Base-by-base conservation (phyloP, 768 basidiomycete species). In the Harrya chromipes region DNA sequence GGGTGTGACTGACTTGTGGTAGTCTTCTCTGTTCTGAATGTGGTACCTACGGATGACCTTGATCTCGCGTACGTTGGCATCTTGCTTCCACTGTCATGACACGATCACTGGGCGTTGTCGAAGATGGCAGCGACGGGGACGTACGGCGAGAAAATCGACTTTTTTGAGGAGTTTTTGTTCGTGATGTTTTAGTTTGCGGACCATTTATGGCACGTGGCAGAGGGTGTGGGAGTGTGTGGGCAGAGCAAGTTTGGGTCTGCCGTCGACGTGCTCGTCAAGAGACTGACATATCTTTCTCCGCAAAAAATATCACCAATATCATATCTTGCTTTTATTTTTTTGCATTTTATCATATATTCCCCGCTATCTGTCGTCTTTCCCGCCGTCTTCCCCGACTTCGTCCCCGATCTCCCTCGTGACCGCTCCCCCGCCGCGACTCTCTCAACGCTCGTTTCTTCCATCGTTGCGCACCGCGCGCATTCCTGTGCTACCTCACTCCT, bases 31-130 rank as follows among this genome's bases (percentile, higher is more conserved):
- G 70, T 94, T 79, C 63, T 97, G 94, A 54, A 99, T 80, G 70
- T 98, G 97, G 69, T 97, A 99, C 49, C 94, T 74, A 17, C 95
- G 83, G 83, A 98, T 88, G 47, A 98, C 87, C 67, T 87, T 91
- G 70, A 90, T 82, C 76, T 98, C 97, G 36, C 94, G 83, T 14
- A 85, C 71, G 65, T 84, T 86, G 13, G 87, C 84, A 82, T 98
- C 94, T 72, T 93, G 87, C 72, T 93, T 98, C 95, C 95, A 98
- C 91, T 95, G 68, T 14, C 33, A 33, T 2, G 31, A 36, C 27
- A 47, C 43, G 46, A 46, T 46, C 46, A 10, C 14, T 39, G 42
- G 33, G 24, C 16, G 41, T 40, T 40, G 49, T 24, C 23, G 23
- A 38, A 34, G 36, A 43, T 20, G 13, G 21, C 10, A 8, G 13